These are phyloP conservation scores for Pyrrhoderma noxium DNA, from an alignment of 1,284 basidiomycete genomes.

Conservation along the genomic window DNA sequence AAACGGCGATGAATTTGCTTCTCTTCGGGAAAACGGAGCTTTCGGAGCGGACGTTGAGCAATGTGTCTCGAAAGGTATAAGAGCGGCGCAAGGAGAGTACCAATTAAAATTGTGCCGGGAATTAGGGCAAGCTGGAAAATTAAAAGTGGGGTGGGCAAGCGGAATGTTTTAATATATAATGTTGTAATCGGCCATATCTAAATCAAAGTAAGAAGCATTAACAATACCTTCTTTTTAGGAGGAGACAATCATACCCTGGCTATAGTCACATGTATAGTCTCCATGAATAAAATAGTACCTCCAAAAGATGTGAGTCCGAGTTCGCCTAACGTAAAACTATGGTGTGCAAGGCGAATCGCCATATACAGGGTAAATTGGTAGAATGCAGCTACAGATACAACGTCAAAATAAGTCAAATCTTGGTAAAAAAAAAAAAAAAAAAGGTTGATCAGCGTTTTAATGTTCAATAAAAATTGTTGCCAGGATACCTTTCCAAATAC, in stretches of 20 bases:
- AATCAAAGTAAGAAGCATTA: conserved; percentile 18
- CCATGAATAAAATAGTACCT: conserved; percentile 82
- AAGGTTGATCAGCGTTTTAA: not conserved
- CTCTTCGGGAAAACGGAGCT: conserved; percentile 83
- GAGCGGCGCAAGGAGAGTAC: conserved; percentile 91
- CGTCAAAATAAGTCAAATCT: conserved; percentile 80
- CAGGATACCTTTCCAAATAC: conserved; percentile 58
- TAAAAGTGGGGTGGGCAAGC: conserved; percentile 87
- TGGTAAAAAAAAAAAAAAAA: conserved; percentile 13
- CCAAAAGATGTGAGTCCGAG: conserved; percentile 83
- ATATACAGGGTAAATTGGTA: conserved; percentile 91
- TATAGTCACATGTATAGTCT: conserved; percentile 75
- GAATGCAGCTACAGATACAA: conserved; percentile 69
- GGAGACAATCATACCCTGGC: conserved; percentile 50
- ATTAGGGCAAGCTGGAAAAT: conserved; percentile 92
- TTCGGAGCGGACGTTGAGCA: conserved; percentile 85
- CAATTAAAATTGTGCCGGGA: conserved; percentile 85
- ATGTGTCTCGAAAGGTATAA: conserved; percentile 90
- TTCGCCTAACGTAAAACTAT: conserved; percentile 93
- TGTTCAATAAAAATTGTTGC: conserved; percentile 12
- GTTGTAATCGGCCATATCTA: conserved; percentile 78
- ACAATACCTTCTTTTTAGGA: not conserved
- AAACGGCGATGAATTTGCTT: conserved; percentile 79
- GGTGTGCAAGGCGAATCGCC: conserved; percentile 83
- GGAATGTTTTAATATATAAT: conserved; percentile 88